Conservation (phyloP, 75 land plant genomes). For the Sequoia sempervirens region DNA sequence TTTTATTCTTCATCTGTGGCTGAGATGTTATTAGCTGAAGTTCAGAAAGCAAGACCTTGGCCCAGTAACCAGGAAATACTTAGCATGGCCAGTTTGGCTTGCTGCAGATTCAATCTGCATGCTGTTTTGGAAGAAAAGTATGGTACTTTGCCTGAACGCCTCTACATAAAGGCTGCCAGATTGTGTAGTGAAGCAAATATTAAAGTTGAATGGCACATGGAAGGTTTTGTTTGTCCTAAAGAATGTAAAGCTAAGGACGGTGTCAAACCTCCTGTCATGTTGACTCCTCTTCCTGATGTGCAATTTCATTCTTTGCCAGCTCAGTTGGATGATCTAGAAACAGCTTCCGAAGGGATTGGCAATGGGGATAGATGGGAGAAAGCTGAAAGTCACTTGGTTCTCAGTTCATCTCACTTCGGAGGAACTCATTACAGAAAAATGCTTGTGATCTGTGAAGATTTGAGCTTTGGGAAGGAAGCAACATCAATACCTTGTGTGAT, state of each 20-base stretch:
- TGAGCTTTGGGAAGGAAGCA: constrained; percentile 84
- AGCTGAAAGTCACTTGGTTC: constrained; percentile 59
- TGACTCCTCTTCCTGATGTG: constrained; percentile 15
- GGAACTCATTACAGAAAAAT: constrained; percentile 11
- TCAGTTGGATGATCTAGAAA: constrained; percentile 5
- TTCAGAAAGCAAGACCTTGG: constrained; percentile 39
- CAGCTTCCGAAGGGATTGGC: constrained; percentile 4
- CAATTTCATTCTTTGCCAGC: background rate
- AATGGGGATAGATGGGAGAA: constrained; percentile 23
- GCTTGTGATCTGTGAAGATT: constrained; percentile 65
- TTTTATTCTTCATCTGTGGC: constrained; percentile 44
- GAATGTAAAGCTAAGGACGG: constrained; percentile 36
- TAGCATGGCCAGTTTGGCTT: constrained; percentile 59
- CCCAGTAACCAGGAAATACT: constrained; percentile 72
- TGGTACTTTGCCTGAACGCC: constrained; percentile 50
- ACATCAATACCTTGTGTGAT: constrained; percentile 76
- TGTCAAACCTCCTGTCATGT: constrained; percentile 7
- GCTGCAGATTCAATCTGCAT: constrained; percentile 61
- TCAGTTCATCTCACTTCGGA: constrained; percentile 23
- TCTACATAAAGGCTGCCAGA: constrained; percentile 70
- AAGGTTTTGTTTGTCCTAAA: constrained; percentile 77
- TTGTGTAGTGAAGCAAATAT: constrained; percentile 80
- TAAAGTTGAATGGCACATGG: constrained; percentile 65
- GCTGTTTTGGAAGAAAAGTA: constrained; percentile 50
- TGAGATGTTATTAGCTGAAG: constrained; percentile 31